Conservation (phyloP, 345 rosid genomes). For the Xanthoceras sorbifolium region DNA sequence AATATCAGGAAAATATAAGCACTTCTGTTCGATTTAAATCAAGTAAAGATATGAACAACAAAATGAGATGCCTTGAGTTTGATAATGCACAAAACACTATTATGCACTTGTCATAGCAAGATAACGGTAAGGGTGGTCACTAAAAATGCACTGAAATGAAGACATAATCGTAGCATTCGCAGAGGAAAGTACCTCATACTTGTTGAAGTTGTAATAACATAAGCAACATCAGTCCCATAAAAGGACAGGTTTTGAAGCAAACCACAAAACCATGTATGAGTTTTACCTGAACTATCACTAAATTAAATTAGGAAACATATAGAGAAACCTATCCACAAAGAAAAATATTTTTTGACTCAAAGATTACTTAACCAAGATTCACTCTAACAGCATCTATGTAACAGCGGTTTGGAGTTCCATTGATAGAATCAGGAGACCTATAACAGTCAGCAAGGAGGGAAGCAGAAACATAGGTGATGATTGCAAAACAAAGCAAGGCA, state of each 20-base stretch:
- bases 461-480: constrained; percentile 48
- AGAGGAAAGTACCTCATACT: constrained; percentile 54
- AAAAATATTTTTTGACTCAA: background rate
- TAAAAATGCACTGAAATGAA: background rate
- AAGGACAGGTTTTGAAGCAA: constrained; percentile 51
- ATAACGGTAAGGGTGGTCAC: background rate
- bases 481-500: constrained; percentile 48
- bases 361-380: constrained; percentile 40
- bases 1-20: background rate
- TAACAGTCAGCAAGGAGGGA: constrained; percentile 61
- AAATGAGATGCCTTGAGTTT: background rate
- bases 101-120: background rate
- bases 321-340: background rate
- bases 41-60: background rate
- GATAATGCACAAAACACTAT: background rate
- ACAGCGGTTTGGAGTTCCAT: constrained; percentile 43
- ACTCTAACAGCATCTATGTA: constrained; percentile 51
- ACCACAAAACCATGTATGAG: constrained; percentile 56
- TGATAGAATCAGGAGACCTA: constrained; percentile 42
- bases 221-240: constrained; percentile 54
- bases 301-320: constrained; percentile 20
- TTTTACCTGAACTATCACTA: constrained; percentile 47
- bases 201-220: constrained; percentile 63
- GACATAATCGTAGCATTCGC: constrained; percentile 1
- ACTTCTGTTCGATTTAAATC: background rate